phyloP scores from a whole-genome alignment of 1,284 basidiomycete genomes.

The Bothia castanella region DNA sequence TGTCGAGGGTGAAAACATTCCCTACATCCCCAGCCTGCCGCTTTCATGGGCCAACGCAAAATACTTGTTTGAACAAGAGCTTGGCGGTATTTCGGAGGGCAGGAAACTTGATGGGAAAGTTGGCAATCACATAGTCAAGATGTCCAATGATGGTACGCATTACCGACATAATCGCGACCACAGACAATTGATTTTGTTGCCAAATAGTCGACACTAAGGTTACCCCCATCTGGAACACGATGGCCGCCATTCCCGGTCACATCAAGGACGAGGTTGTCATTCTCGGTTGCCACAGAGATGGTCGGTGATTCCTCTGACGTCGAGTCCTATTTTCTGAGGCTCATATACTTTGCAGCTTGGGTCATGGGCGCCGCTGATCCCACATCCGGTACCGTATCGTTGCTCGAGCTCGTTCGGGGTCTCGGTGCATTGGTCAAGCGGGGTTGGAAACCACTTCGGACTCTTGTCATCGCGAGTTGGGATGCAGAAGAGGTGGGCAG shows the following conservation, averaged over 20 bases:
- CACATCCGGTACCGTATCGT: slow-evolving; percentile 80
- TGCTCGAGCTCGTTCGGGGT: slow-evolving; percentile 82
- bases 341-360: slow-evolving; percentile 29
- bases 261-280: slow-evolving; percentile 84
- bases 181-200: slow-evolving; percentile 4
- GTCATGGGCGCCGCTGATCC: slow-evolving; percentile 86
- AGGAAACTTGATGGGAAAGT: slow-evolving; percentile 45
- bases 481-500: slow-evolving; percentile 80
- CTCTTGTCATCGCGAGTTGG: slow-evolving; percentile 88
- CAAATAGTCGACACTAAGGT: slow-evolving; percentile 66
- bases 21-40: slow-evolving; percentile 79
- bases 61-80: slow-evolving; percentile 53
- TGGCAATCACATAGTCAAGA: slow-evolving; percentile 47
- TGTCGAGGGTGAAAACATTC: slow-evolving; percentile 64
- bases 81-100: slow-evolving; percentile 37
- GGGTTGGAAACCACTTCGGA: slow-evolving; percentile 89
- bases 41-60: slow-evolving; percentile 71
- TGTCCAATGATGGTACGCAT: slow-evolving; percentile 60
- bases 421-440: slow-evolving; percentile 66
- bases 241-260: slow-evolving; percentile 87
- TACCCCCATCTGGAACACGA: slow-evolving; percentile 84
- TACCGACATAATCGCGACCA: slow-evolving; percentile 1
- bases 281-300: slow-evolving; percentile 86
- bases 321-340: not conserved
- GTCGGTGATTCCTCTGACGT: slow-evolving; percentile 35